Evolutionary conservation across 495 filamentous ascomycete species (phyloP), one percentile per base, ranked within the genome.

Genomic region (Cetradonia linearis): DNA sequence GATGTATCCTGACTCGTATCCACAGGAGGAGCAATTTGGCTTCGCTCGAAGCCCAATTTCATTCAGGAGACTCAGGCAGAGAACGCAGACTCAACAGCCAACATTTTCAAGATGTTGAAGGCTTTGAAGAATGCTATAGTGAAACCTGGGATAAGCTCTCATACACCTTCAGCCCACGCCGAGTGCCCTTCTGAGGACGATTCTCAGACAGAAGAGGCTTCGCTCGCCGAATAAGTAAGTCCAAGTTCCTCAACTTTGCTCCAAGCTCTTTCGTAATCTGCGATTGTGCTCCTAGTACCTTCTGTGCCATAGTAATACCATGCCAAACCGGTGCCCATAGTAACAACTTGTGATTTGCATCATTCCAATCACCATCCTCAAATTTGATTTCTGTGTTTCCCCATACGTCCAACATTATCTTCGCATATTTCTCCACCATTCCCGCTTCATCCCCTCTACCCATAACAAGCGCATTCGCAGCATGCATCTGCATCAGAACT

Each of bases 121-220:
- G 59, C 6, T 8, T 55, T 11, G 28, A 25, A 23, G 52, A 55
- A 4, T 27, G 16, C 28, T 60, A 59, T 34, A 47, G 14, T 6
- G 62, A 48, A 33, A 60, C 59, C 44, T 57, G 55, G 52, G 44
- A 33, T 18, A 65, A 23, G 34, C 54, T 55, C 16, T 66, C 61
- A 18, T 63, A 68, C 63, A 68, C 14, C 9, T 52, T 58, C 34
- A 66, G 33, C 13, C 66, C 66, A 16, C 66, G 50, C 37, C 63
- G 56, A 23, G 5, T 52, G 16, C 60, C 56, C 11, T 40, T 50
- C 38, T 63, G 50, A 25, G 31, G 16, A 16, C 44, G 10, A n/a
- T 61, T 36, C 11, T 47, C 57, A 27, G 11, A 20, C 10, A 65
- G 18, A 10, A 63, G 28, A 46, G 42, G n/a, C 48, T 36, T 33